Evolutionary conservation across 768 basidiomycete species (phyloP), one percentile per base, ranked within the genome.

Genomic region (Lactifluus pinguis): DNA sequence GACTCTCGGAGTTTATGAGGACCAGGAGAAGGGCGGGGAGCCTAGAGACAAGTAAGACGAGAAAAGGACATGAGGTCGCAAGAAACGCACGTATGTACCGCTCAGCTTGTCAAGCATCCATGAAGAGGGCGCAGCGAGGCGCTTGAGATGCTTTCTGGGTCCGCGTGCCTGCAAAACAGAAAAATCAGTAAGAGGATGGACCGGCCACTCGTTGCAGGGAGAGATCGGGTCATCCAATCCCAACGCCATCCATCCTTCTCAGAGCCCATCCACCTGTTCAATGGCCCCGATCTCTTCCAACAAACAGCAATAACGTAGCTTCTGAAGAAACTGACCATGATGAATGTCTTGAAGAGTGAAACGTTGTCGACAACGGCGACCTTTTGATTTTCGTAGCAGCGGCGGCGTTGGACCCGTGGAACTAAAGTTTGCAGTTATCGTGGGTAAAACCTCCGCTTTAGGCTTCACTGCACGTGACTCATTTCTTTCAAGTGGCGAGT

Each of bases 101-200:
- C 89, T 86, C 70, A 99, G 77, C 80, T 99, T 99, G 83, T 98
- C 93, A 66, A 99, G 83, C 95, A 99, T 98, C 97, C 97, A 99
- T 80, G 92, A 89, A 50, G 93, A 95, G 65, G 97, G 97, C 64
- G 97, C 97, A 68, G 87, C 86, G 62, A 98, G 84, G 72, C 95
- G 90, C 84, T 98, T 98, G 80, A 98, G 84, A 74, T 98, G 95
- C 79, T 97, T 97, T 88, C 91, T 97, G 66, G 95, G 95, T 86
- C 95, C 95, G 76, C 95, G 88, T 72, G 84, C 93, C 95, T 97
- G 68, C 21, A 68, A 67, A 67, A 71, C 34, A 4, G 10, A 14
- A n/a, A 34, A 6, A 52, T 72, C 55, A 73, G 72, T 54, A 59
- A 39, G 41, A 65, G 55, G 59, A 56, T 42, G 50, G 39, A 60